Percentiles rank a stretch among this genome's conserved stretches.
Evolutionary conservation across 2,329 filamentous ascomycete species (phyloP).

Genomic region (Penicillium frequentans): DNA sequence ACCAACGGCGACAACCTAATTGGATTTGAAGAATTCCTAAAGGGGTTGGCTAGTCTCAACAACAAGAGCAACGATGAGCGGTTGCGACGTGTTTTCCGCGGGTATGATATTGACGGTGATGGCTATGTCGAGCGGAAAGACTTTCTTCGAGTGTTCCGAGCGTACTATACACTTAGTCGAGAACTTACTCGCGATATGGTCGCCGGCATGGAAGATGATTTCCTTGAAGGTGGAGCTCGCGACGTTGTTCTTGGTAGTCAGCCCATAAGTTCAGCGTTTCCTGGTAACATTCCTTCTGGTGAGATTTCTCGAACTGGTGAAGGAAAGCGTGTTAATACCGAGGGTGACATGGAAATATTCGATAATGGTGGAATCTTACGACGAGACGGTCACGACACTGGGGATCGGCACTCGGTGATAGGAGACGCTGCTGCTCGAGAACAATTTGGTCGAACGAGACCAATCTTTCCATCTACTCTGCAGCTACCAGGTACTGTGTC

Average conservation of each 20-base stretch:
- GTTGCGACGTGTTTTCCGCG: conserved; percentile 73
- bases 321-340: conserved; percentile 63
- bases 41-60: conserved; percentile 69
- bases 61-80: conserved; percentile 63
- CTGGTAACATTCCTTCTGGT: conserved; percentile 65
- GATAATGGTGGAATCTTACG: conserved; percentile 62
- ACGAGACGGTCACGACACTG: conserved; percentile 61
- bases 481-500: conserved; percentile 19
- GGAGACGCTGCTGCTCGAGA: conserved; percentile 45
- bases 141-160: conserved; percentile 86
- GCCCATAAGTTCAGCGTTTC: conserved; percentile 75
- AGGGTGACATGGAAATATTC: conserved; percentile 65
- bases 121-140: conserved; percentile 83
- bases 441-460: conserved; percentile 35
- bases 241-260: conserved; percentile 74
- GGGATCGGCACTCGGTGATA: conserved; percentile 62
- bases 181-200: conserved; percentile 85
- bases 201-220: conserved; percentile 73
- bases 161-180: conserved; percentile 87
- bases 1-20: conserved; percentile 86
- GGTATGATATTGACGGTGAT: conserved; percentile 87
- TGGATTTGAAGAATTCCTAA: conserved; percentile 87
- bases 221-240: conserved; percentile 71
- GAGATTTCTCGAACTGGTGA: conserved; percentile 63
- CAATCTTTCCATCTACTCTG: conserved; percentile 32